Conservation (phyloP, 306 rosid species). For the Carpinus viminea region DNA sequence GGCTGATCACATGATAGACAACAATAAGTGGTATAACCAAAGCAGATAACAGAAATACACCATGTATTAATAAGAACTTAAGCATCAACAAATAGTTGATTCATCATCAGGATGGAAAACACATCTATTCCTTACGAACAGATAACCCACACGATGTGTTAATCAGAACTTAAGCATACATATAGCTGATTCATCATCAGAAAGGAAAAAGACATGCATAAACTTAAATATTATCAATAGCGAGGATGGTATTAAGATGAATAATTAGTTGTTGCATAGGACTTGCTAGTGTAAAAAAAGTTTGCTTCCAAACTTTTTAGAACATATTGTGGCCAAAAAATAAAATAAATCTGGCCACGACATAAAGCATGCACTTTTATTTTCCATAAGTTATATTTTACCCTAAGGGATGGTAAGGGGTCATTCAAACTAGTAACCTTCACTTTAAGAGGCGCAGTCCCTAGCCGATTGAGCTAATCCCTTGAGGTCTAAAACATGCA, state of each 20-base stretch:
- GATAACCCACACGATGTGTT: neutral
- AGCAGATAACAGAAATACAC: constrained; percentile 17
- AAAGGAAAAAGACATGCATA: neutral
- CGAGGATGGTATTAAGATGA: neutral
- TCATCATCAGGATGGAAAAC: constrained; percentile 5
- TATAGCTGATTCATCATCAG: neutral
- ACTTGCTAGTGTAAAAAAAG: neutral
- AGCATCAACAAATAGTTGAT: constrained; percentile 18
- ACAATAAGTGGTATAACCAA: constrained; percentile 19
- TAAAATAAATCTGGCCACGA: neutral
- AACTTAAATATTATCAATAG: too few species aligned
- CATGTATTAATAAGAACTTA: constrained; percentile 16
- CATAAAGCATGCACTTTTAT: too few species aligned
- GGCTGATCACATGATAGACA: constrained; percentile 18
- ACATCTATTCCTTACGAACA: neutral
- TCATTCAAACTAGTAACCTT: too few species aligned
- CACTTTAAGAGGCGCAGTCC: too few species aligned
- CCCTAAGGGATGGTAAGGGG: too few species aligned
- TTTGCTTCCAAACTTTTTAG: too few species aligned
- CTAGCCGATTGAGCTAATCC: too few species aligned
- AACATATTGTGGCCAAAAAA: neutral
- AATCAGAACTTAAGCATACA: too few species aligned
- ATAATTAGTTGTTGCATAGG: neutral
- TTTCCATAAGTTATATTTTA: too few species aligned
- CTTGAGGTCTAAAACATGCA: neutral